Evolutionary conservation across 2,329 filamentous ascomycete species (phyloP).

Genomic region (Diaporthe citrichinensis): DNA sequence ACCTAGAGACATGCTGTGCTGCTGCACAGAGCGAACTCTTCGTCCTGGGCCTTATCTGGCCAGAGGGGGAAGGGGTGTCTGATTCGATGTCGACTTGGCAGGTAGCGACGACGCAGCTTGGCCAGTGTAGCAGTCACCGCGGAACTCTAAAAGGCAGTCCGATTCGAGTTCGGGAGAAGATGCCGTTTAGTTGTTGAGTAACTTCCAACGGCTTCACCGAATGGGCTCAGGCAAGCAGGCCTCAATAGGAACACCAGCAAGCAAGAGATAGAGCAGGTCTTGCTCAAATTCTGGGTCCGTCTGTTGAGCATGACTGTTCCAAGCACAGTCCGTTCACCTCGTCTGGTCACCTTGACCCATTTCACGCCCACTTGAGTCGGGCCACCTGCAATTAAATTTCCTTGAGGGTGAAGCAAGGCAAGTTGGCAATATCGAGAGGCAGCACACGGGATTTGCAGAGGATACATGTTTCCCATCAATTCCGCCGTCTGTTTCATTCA

Average conservation of each 20-base stretch:
- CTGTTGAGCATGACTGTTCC: background rate
- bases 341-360: background rate
- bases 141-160: background rate
- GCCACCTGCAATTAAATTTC: background rate
- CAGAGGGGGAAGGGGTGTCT: background rate
- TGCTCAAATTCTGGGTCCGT: constrained; percentile 1
- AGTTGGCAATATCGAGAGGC: background rate
- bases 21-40: background rate
- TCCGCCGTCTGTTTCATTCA: constrained; percentile 14
- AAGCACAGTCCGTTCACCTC: constrained; percentile 1
- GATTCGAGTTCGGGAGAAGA: background rate
- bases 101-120: constrained; percentile 2
- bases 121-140: background rate
- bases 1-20: constrained; percentile 27
- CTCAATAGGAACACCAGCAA: background rate
- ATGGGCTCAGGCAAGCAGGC: background rate
- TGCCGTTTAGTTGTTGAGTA: background rate
- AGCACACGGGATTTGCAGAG: background rate
- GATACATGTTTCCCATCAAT: constrained; percentile 1
- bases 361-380: background rate
- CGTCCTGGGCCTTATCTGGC: background rate
- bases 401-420: background rate
- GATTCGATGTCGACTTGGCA: constrained; percentile 15
- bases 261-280: background rate
- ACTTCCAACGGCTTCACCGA: background rate